A percentile compares a stretch with the other conserved stretches of the same genome.
phyloP scores from a whole-genome alignment of 371 early-diverging fungal genomes.

The Lichtheimia corymbifera region DNA sequence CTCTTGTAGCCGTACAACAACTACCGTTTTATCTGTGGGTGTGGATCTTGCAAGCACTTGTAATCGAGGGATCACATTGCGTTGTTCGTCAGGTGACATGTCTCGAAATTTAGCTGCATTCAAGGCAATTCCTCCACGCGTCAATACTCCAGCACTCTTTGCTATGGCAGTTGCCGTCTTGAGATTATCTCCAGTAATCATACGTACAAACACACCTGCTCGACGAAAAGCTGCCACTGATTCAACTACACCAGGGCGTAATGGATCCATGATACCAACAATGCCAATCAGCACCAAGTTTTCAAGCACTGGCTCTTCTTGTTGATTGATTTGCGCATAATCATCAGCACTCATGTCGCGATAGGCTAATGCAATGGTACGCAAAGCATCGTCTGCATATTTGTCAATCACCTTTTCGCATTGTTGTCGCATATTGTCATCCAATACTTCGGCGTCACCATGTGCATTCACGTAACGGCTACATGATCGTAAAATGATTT shows the following conservation, averaged over 20 bases:
- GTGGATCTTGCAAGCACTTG: constrained; percentile 92
- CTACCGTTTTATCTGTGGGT: constrained; percentile 91
- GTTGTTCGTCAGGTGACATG: constrained; percentile 78
- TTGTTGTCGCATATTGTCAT: constrained; percentile 44
- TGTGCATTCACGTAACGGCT: constrained; percentile 57
- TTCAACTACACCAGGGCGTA: constrained; percentile 84
- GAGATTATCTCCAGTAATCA: constrained; percentile 97
- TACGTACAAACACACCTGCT: constrained; percentile 92
- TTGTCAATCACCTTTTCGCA: constrained; percentile 64
- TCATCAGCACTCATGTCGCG: constrained; percentile 55
- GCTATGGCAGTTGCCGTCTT: constrained; percentile 91
- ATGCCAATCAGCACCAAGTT: constrained; percentile 77
- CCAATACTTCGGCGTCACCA: constrained; percentile 54
- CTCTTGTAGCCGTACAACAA: constrained; percentile 83
- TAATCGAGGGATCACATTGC: constrained; percentile 76
- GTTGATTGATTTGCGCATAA: constrained; percentile 22
- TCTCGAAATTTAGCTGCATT: constrained; percentile 88
- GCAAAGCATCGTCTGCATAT: constrained; percentile 83
- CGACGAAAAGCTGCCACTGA: constrained; percentile 79
- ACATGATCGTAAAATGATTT: constrained; percentile 74
- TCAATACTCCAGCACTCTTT: constrained; percentile 82
- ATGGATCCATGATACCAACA: constrained; percentile 93
- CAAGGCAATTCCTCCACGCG: constrained; percentile 81
- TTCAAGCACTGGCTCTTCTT: constrained; percentile 57
- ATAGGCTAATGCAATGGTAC: constrained; percentile 88